phyloP scores from a whole-genome alignment of 2,329 filamentous ascomycete genomes.

The Akanthomyces muscarius region DNA sequence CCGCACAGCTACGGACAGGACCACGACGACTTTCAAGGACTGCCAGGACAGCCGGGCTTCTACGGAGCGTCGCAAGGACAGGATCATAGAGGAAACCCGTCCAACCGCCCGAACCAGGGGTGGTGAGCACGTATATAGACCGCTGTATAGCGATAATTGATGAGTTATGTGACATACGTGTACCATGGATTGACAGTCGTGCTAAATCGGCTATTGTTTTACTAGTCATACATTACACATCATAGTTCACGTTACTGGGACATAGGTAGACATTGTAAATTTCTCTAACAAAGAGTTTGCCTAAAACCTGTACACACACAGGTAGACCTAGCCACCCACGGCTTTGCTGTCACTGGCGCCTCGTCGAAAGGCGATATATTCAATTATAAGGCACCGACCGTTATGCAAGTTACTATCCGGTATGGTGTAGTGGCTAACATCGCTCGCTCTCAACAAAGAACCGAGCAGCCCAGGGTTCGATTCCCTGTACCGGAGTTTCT shows the following conservation, averaged over 20 bases:
- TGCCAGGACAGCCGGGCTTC: conserved; percentile 4
- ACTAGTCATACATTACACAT: too few species aligned
- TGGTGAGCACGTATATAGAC: conserved; percentile 28
- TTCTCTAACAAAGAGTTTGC: too few species aligned
- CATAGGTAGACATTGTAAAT: too few species aligned
- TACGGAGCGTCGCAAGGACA: conserved; percentile 33
- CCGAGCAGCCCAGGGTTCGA: conserved; percentile 35
- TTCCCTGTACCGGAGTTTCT: conserved; percentile 30
- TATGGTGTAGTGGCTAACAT: conserved; percentile 37
- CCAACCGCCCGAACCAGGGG: conserved; percentile 31
- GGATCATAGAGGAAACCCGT: conserved; percentile 44
- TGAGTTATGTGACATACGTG: not conserved
- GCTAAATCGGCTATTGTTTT: too few species aligned
- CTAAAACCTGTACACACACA: too few species aligned
- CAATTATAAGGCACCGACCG: too few species aligned
- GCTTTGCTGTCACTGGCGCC: too few species aligned
- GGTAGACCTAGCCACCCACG: too few species aligned
- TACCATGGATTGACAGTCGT: too few species aligned
- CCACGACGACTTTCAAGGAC: conserved; percentile 1
- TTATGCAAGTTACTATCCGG: conserved; percentile 22
- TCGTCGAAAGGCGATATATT: too few species aligned
- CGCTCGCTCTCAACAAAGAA: conserved; percentile 31
- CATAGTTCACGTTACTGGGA: too few species aligned
- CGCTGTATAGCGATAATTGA: conserved; percentile 1
- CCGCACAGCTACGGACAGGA: not conserved